Percentiles rank a stretch among this genome's conserved stretches.
phyloP scores from a whole-genome alignment of 768 basidiomycete genomes.

The Leccinum fibrillosum region DNA sequence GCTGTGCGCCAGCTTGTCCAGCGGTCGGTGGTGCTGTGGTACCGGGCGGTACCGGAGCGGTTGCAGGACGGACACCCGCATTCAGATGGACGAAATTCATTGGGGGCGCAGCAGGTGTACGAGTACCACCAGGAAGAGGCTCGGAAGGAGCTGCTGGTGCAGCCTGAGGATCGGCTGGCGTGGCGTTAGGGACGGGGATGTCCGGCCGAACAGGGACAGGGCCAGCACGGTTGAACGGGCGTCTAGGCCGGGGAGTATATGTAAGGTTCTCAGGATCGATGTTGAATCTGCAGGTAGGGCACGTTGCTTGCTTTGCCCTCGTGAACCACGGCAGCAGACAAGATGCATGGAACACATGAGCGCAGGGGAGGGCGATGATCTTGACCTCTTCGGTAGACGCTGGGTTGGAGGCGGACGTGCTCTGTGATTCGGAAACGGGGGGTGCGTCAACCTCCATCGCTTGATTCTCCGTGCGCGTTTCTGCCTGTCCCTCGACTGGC shows the following conservation, averaged over 20 bases:
- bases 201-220: constrained; percentile 9
- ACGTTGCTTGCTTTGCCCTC: constrained; percentile 73
- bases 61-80: constrained; percentile 1
- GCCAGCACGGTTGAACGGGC: constrained; percentile 11
- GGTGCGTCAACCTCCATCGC: constrained; percentile 22
- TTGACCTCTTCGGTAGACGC: constrained; percentile 29
- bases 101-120: background rate
- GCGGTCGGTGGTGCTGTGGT: background rate
- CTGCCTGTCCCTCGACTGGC: constrained; percentile 5
- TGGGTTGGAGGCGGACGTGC: constrained; percentile 5
- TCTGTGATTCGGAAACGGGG: constrained; percentile 7
- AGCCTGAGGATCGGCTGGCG: constrained; percentile 7
- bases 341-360: constrained; percentile 76
- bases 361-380: constrained; percentile 72
- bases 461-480: constrained; percentile 2
- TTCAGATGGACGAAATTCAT: background rate
- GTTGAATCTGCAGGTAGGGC: constrained; percentile 81
- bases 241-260: constrained; percentile 29
- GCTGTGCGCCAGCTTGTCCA: constrained; percentile 8
- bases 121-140: background rate
- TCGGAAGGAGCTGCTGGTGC: constrained; percentile 9
- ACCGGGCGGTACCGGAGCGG: background rate
- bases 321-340: constrained; percentile 85
- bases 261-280: constrained; percentile 78
- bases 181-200: constrained; percentile 12